phyloP scores from a whole-genome alignment of 257 asterid species.

The Primulina huaijiensis region DNA sequence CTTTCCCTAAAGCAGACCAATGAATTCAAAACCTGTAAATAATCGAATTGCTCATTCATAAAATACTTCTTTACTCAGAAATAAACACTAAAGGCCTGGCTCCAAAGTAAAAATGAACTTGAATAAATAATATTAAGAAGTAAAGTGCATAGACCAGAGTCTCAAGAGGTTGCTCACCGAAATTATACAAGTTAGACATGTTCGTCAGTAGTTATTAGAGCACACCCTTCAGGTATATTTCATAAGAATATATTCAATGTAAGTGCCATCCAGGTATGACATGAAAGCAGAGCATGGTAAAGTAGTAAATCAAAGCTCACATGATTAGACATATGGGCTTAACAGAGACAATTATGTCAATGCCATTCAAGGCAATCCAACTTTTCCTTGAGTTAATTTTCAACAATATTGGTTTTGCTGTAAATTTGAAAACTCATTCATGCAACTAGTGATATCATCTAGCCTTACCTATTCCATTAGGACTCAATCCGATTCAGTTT shows the following conservation, averaged over 20 bases:
- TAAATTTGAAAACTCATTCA: neutral
- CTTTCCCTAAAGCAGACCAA: no score
- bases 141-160: neutral
- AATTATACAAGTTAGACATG: neutral
- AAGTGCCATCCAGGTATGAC: neutral
- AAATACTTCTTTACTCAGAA: no score
- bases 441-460: neutral
- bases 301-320: neutral
- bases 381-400: neutral
- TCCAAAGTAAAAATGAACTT: no score
- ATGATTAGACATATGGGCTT: neutral
- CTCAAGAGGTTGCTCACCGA: neutral
- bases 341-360: neutral
- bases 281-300: neutral
- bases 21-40: no score
- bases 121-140: neutral
- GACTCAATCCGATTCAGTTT: neutral
- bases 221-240: no score
- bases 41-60: no score
- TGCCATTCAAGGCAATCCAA: neutral
- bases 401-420: neutral
- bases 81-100: no score
- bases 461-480: neutral
- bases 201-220: no score
- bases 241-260: neutral